Evolutionary conservation across 805 yeast genomes (phyloP).

Genomic region (Barnettozyma pratensis): DNA sequence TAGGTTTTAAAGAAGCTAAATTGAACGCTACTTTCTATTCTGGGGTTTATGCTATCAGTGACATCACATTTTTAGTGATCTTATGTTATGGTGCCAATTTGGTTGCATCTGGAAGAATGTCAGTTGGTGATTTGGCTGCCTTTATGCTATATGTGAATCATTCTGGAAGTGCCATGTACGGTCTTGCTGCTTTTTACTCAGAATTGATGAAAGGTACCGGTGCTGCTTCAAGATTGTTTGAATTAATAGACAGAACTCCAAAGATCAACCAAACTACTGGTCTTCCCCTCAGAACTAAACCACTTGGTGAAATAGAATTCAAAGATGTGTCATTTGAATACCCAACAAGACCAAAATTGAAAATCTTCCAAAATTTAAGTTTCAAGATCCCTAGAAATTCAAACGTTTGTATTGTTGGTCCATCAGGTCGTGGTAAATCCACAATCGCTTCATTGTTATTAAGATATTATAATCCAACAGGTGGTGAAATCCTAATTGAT

Average conservation of each 20-base stretch:
- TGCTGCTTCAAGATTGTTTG: constrained; percentile 90
- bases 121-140: constrained; percentile 89
- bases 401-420: constrained; percentile 72
- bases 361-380: constrained; percentile 43
- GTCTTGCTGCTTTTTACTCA: constrained; percentile 88
- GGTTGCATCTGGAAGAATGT: constrained; percentile 67
- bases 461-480: constrained; percentile 45
- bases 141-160: constrained; percentile 95
- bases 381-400: constrained; percentile 51
- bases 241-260: constrained; percentile 74
- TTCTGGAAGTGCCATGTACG: constrained; percentile 86
- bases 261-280: constrained; percentile 66
- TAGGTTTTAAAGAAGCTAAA: constrained; percentile 76
- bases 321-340: constrained; percentile 67
- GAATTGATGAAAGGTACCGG: constrained; percentile 98
- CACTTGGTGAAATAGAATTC: constrained; percentile 50
- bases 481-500: constrained; percentile 45
- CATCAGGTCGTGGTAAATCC: constrained; percentile 90
- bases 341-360: constrained; percentile 79
- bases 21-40: constrained; percentile 76
- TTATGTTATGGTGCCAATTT: constrained; percentile 78
- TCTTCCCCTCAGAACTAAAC: constrained; percentile 31
- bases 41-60: constrained; percentile 80
- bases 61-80: constrained; percentile 68
- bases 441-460: constrained; percentile 60